Evolutionary conservation across 139 green algal genomes (phyloP).

Genomic region (Haematococcus lacustris): DNA sequence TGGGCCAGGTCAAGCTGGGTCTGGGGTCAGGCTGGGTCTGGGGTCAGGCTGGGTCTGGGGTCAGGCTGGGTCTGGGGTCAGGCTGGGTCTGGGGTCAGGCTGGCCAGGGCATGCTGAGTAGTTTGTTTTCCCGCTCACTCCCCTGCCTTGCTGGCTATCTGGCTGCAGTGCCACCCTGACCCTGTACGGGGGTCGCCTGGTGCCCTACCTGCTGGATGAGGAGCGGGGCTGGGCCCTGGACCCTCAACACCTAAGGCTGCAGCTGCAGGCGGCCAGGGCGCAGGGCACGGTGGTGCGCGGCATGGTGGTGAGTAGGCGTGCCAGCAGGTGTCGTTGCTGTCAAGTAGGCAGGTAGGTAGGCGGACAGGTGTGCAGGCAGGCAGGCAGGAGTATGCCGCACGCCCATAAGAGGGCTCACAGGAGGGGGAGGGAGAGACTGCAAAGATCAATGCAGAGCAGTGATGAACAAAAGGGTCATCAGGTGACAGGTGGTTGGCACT

Average conservation of each 20-base stretch:
- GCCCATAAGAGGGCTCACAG: too few relatives aligned
- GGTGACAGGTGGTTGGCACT: not conserved
- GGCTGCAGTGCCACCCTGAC: conserved; percentile 56
- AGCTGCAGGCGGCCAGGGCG: conserved; percentile 5
- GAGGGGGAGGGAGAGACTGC: not conserved
- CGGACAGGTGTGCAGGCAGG: too few relatives aligned
- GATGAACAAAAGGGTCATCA: not conserved
- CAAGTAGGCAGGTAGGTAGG: not conserved
- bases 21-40: not conserved
- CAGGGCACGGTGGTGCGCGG: not conserved
- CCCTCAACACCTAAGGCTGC: conserved; percentile 43
- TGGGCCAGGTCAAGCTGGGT: not conserved
- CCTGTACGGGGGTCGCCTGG: conserved; percentile 78
- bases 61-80: not conserved
- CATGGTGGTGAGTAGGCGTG: conserved; percentile 6
- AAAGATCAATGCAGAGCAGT: not conserved
- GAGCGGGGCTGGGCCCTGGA: conserved; percentile 64
- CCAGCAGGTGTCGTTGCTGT: not conserved
- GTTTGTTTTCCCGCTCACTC: not conserved
- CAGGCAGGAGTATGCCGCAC: too few relatives aligned
- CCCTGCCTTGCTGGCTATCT: not conserved
- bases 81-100: not conserved
- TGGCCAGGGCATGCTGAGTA: not conserved
- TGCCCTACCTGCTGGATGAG: conserved; percentile 89
- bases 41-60: too few relatives aligned